phyloP scores from a whole-genome alignment of 1,284 basidiomycete genomes.

The Laetiporus sulphureus region DNA sequence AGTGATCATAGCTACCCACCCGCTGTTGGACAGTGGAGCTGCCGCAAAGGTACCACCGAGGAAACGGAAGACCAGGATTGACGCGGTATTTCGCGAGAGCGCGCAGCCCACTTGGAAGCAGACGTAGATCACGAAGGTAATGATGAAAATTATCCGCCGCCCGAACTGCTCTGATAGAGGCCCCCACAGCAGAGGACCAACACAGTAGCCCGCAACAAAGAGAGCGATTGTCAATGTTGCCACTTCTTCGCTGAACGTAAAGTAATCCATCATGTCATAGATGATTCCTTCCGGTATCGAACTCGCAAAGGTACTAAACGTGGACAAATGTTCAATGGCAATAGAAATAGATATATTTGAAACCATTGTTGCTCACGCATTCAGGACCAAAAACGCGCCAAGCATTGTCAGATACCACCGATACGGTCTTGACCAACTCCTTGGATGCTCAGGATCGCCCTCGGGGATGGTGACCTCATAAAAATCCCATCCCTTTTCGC shows the following conservation, averaged over 20 bases:
- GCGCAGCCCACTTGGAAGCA: conserved; percentile 27
- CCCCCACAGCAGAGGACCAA: conserved; percentile 61
- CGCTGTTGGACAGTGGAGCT: conserved; percentile 25
- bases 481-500: conserved; percentile 25
- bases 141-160: conserved; percentile 60
- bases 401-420: conserved; percentile 62
- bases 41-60: conserved; percentile 26
- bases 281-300: conserved; percentile 47
- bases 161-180: conserved; percentile 55
- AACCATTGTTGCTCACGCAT: conserved; percentile 39
- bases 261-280: conserved; percentile 40
- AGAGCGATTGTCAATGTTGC: conserved; percentile 32
- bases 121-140: conserved; percentile 26
- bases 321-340: conserved; percentile 1
- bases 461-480: conserved; percentile 33
- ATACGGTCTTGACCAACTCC: conserved; percentile 53
- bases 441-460: conserved; percentile 37
- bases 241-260: conserved; percentile 48
- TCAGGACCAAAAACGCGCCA: conserved; percentile 59
- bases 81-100: conserved; percentile 24
- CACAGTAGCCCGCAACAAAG: conserved; percentile 39
- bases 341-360: background rate
- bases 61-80: conserved; percentile 26
- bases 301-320: conserved; percentile 51
- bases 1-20: conserved; percentile 15